phyloP scores from a whole-genome alignment of 176 grass and related monocot species.

The Alloteropsis semialata region DNA sequence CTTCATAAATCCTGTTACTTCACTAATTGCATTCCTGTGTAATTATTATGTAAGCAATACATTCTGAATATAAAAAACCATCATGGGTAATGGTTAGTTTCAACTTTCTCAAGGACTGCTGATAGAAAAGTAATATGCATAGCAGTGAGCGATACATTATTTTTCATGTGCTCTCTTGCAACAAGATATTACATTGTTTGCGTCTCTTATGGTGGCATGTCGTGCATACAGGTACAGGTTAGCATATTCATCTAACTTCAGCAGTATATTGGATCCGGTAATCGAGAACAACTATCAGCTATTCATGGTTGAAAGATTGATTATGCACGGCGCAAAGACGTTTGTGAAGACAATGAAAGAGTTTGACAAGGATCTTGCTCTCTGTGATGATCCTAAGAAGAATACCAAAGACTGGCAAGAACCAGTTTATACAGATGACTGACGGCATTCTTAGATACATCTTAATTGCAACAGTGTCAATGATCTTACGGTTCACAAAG shows the following conservation, averaged over 20 bases:
- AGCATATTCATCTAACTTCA: slow-evolving; percentile 85
- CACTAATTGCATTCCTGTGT: slow-evolving; percentile 9
- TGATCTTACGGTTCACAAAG: slow-evolving; percentile 11
- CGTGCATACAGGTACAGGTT: slow-evolving; percentile 61
- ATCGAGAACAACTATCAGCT: slow-evolving; percentile 85
- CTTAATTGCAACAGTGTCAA: neutral
- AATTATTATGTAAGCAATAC: neutral
- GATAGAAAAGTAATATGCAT: neutral
- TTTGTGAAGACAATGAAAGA: slow-evolving; percentile 96
- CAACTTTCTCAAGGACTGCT: neutral
- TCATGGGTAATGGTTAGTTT: neutral
- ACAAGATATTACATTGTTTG: neutral
- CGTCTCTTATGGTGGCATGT: slow-evolving; percentile 24
- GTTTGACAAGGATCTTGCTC: slow-evolving; percentile 71
- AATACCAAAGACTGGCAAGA: slow-evolving; percentile 80
- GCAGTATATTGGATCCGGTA: slow-evolving; percentile 63
- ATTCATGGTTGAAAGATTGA: slow-evolving; percentile 91
- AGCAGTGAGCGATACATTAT: neutral
- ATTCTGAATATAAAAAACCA: neutral
- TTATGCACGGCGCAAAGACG: slow-evolving; percentile 76
- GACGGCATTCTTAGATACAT: neutral
- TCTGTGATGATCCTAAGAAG: slow-evolving; percentile 84
- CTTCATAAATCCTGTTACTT: neutral
- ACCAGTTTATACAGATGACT: slow-evolving; percentile 76
- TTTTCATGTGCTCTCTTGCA: slow-evolving; percentile 1